Base-by-base conservation (phyloP, 495 filamentous ascomycete genomes). In the Tuber melanosporum region DNA sequence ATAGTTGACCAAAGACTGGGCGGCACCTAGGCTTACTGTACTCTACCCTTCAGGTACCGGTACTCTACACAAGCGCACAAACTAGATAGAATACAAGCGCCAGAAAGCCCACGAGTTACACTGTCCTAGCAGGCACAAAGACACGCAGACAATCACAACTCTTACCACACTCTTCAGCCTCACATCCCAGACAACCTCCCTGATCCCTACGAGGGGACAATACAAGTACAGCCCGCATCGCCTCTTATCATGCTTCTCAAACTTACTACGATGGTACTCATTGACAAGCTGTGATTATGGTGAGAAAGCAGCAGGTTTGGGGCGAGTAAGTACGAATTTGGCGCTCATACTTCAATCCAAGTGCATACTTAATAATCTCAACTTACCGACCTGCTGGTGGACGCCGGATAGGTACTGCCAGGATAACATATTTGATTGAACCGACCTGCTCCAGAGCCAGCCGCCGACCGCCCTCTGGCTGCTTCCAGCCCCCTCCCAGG, bases 101-200 rank as follows among this genome's bases (percentile, higher is more conserved):
- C 52, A 62, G 52, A 62, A 32, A 32, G 52, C 52, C 15, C 52
- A 62, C n/a, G n/a, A 32, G n/a, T 15, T 62, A 62, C 52, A 62
- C 52, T 62, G 14, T 32, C 7, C n/a, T 2, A n/a, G n/a, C 2
- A 32, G n/a, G 52, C n/a, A 62, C 52, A 62, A 62, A 32, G 52
- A 32, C n/a, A 32, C n/a, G 52, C 22, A 26, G 12, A 3, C n/a
- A 62, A 62, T 32, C 52, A 62, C n/a, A 15, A 32, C 52, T 62
- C 52, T 62, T 22, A 62, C 52, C n/a, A 62, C 52, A 62, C 52
- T 57, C 52, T 62, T 62, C 52, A 62, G 52, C 52, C 52, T 62
- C 52, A 62, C 52, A 62, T 62, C 14, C 52, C n/a, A 62, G 52
- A 32, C 10, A 62, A 32, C 52, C n/a, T 15, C 0, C n/a, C 4